Percentiles rank a stretch among this genome's conserved stretches.
Conservation (phyloP, 1,284 basidiomycete genomes). For the Ceratobasidium sp. region DNA sequence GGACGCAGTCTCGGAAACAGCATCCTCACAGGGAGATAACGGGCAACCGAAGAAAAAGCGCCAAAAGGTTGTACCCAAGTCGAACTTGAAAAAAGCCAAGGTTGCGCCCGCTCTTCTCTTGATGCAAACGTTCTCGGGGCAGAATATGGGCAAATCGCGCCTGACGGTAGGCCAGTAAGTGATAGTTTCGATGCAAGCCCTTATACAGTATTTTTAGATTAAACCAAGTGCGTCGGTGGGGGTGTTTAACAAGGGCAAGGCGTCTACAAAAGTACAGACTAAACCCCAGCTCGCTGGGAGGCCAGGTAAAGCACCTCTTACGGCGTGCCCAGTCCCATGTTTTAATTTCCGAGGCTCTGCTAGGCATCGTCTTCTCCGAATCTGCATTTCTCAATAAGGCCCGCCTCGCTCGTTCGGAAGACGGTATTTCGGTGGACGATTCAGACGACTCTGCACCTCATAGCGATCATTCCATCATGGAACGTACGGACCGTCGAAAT, state of each 20-base stretch:
- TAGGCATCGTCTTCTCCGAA: conserved; percentile 62
- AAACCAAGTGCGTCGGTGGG: conserved; percentile 62
- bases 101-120: conserved; percentile 68
- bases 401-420: conserved; percentile 8
- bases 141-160: conserved; percentile 72
- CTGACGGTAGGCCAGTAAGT: conserved; percentile 66
- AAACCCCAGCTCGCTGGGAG: conserved; percentile 46
- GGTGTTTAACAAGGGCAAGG: conserved; percentile 77
- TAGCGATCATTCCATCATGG: conserved; percentile 9
- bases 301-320: conserved; percentile 44
- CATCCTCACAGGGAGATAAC: conserved; percentile 42
- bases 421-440: not conserved
- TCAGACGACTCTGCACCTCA: conserved; percentile 24
- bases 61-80: conserved; percentile 49
- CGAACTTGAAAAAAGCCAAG: conserved; percentile 51
- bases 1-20: conserved; percentile 17
- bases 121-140: conserved; percentile 77
- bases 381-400: conserved; percentile 60
- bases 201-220: conserved; percentile 54
- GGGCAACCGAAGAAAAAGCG: conserved; percentile 27
- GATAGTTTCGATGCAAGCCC: conserved; percentile 14
- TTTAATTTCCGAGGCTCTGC: conserved; percentile 29
- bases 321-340: not conserved
- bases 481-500: not conserved
- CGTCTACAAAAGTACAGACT: conserved; percentile 62